Conservation (phyloP, 1,139 yeast genomes). For the Starmera stellimalicola region DNA sequence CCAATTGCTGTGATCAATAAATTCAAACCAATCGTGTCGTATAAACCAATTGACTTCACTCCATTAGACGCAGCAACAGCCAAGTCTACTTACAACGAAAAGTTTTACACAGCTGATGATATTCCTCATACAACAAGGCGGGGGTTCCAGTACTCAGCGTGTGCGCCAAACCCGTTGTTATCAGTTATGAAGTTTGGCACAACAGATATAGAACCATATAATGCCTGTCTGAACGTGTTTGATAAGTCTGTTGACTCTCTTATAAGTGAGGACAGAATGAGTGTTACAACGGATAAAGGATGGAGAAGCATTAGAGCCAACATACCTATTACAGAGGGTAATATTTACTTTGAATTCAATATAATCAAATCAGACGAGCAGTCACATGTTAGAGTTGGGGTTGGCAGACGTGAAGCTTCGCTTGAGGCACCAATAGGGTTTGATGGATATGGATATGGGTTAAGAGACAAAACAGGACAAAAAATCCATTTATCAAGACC, state of each 20-base stretch:
- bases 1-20: constrained; percentile 35
- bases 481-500: constrained; percentile 71
- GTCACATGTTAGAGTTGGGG: constrained; percentile 69
- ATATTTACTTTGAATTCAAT: constrained; percentile 68
- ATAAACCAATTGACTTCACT: constrained; percentile 27
- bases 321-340: constrained; percentile 70
- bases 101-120: constrained; percentile 53
- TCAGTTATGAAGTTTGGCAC: constrained; percentile 57
- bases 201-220: constrained; percentile 64
- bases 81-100: constrained; percentile 10
- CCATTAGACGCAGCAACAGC: constrained; percentile 6
- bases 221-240: constrained; percentile 54
- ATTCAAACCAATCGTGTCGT: constrained; percentile 34
- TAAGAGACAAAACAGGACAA: constrained; percentile 77
- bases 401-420: constrained; percentile 78
- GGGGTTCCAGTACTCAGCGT: constrained; percentile 75
- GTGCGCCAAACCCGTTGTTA: constrained; percentile 62
- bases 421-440: constrained; percentile 94
- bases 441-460: constrained; percentile 89
- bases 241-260: constrained; percentile 62
- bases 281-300: constrained; percentile 53
- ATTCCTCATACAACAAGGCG: constrained; percentile 63
- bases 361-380: constrained; percentile 38
- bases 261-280: constrained; percentile 32
- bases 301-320: constrained; percentile 79